Conservation (phyloP, 2,329 filamentous ascomycete genomes). For the Fusarium sp. region DNA sequence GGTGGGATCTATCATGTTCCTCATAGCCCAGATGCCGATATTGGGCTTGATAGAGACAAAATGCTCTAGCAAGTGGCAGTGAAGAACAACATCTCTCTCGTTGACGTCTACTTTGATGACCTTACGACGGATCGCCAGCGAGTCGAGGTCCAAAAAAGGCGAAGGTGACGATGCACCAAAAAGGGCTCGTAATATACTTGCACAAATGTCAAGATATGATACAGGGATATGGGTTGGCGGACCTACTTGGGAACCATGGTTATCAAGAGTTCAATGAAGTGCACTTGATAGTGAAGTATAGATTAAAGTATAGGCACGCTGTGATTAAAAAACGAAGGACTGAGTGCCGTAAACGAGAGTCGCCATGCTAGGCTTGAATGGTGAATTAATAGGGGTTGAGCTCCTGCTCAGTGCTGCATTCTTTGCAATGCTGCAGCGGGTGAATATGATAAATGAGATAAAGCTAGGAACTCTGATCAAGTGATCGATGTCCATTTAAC, state of each 20-base stretch:
- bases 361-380: neutral
- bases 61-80: conserved; percentile 26
- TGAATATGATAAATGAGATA: neutral
- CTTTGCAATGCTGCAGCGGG: neutral
- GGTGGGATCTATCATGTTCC: neutral
- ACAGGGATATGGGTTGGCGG: too few species aligned
- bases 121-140: neutral
- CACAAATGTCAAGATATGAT: neutral
- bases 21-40: conserved; percentile 16
- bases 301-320: neutral
- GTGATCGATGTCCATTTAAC: neutral
- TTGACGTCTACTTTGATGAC: conserved; percentile 4
- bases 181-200: conserved; percentile 1
- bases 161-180: neutral
- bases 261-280: neutral
- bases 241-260: conserved; percentile 3
- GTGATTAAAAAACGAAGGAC: neutral
- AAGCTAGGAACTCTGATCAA: neutral
- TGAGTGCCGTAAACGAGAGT: neutral
- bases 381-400: neutral
- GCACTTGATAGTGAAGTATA: neutral
- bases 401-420: neutral
- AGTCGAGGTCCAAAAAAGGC: neutral
- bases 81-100: conserved; percentile 3
- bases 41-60: conserved; percentile 12